phyloP scores from a whole-genome alignment of 305 asterid species.

The Stenogyne calaminthoides region DNA sequence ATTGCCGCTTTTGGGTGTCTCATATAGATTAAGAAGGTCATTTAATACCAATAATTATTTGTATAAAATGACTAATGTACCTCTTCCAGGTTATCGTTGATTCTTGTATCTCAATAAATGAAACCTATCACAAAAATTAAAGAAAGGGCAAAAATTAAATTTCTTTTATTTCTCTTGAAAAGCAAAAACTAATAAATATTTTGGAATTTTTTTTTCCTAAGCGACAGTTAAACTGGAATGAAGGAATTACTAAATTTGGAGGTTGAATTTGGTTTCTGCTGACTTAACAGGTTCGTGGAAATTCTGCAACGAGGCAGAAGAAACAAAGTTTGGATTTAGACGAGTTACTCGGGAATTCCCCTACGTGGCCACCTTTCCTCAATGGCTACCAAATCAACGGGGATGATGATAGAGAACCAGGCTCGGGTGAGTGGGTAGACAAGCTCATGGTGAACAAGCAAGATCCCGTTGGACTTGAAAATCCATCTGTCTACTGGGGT shows the following conservation, averaged over 20 bases:
- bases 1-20: too few species aligned
- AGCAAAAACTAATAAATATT: too few species aligned
- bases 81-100: too few species aligned
- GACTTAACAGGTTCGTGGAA: slow-evolving; percentile 51
- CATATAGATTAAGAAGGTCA: too few species aligned
- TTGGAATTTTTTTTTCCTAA: too few species aligned
- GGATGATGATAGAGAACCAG: slow-evolving; percentile 66
- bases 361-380: slow-evolving; percentile 75
- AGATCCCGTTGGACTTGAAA: slow-evolving; percentile 47
- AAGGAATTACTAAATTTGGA: neutral
- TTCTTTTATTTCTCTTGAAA: too few species aligned
- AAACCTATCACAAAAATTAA: too few species aligned
- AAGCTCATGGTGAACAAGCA: slow-evolving; percentile 96
- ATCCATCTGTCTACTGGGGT: slow-evolving; percentile 42
- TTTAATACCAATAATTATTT: too few species aligned
- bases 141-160: too few species aligned
- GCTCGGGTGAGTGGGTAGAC: slow-evolving; percentile 92
- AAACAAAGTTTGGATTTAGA: slow-evolving; percentile 76
- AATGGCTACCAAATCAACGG: slow-evolving; percentile 41
- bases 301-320: slow-evolving; percentile 56
- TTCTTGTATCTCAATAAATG: too few species aligned
- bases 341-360: slow-evolving; percentile 73
- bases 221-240: too few species aligned
- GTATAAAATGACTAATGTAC: too few species aligned
- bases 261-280: slow-evolving; percentile 10